phyloP scores from a whole-genome alignment of 495 filamentous ascomycete genomes.

The Daldinia loculata region DNA sequence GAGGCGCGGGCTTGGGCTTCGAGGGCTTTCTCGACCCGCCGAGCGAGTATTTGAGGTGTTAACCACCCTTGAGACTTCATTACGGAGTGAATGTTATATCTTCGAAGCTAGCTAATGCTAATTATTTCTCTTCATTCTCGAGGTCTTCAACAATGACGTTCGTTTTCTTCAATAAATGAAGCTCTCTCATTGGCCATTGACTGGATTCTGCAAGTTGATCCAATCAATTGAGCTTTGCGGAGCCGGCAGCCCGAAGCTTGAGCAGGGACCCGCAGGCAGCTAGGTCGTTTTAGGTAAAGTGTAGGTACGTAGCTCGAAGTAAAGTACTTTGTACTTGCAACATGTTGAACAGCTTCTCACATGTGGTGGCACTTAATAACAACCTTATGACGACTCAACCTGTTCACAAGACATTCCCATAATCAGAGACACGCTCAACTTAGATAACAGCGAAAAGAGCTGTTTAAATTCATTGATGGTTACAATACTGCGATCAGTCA shows the following conservation, averaged over 20 bases:
- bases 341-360: background rate
- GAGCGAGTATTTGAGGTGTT: constrained; percentile 35
- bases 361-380: background rate
- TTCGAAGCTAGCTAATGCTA: background rate
- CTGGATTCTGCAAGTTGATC: background rate
- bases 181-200: constrained; percentile 24
- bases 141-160: constrained; percentile 22
- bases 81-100: constrained; percentile 3
- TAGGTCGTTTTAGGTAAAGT: background rate
- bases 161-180: constrained; percentile 28
- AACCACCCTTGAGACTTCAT: constrained; percentile 36
- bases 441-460: background rate
- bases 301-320: background rate
- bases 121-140: background rate
- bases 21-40: constrained; percentile 37
- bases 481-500: background rate
- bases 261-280: background rate
- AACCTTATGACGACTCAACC: background rate
- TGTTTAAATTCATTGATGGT: background rate
- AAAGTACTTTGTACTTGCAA: background rate
- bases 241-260: constrained; percentile 10
- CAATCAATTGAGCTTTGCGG: constrained; percentile 1
- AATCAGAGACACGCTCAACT: background rate
- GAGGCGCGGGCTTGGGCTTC: constrained; percentile 33
- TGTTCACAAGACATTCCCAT: background rate